A percentile compares a stretch with the other conserved stretches of the same genome.
Conservation (phyloP, 176 grass and related monocot genomes). For the Guadua angustifolia region DNA sequence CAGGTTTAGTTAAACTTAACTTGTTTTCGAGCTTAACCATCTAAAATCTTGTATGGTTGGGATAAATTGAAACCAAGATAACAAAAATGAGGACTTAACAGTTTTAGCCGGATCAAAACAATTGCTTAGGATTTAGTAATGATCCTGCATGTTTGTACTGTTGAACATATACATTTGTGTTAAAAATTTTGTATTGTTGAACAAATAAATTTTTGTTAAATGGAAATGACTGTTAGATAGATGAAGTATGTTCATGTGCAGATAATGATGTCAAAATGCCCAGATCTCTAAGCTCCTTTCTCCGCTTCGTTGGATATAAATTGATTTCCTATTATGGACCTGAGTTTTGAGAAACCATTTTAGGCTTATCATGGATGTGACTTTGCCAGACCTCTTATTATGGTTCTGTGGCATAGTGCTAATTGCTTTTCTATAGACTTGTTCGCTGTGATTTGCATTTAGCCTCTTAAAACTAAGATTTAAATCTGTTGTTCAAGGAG, state of each 20-base stretch:
- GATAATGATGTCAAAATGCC: background rate
- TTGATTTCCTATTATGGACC: background rate
- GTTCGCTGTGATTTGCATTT: background rate
- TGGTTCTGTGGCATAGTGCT: background rate
- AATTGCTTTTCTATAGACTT: background rate
- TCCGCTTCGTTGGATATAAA: background rate
- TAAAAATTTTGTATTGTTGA: background rate
- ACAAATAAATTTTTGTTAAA: background rate
- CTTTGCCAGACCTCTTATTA: background rate
- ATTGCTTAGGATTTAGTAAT: background rate
- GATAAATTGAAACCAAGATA: background rate
- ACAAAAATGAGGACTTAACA: too few relatives aligned
- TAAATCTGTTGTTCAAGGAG: background rate
- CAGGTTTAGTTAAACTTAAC: background rate
- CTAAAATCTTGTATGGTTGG: background rate
- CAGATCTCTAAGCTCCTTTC: background rate
- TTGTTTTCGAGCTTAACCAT: background rate
- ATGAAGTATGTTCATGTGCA: background rate
- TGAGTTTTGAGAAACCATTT: background rate
- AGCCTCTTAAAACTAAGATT: background rate
- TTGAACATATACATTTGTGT: conserved; percentile 1
- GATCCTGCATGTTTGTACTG: background rate
- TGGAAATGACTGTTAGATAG: background rate
- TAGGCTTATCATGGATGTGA: background rate
- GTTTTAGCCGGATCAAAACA: background rate